Evolutionary conservation across 208 protist species (phyloP).

Genomic region (Herpetomonas tarakana): DNA sequence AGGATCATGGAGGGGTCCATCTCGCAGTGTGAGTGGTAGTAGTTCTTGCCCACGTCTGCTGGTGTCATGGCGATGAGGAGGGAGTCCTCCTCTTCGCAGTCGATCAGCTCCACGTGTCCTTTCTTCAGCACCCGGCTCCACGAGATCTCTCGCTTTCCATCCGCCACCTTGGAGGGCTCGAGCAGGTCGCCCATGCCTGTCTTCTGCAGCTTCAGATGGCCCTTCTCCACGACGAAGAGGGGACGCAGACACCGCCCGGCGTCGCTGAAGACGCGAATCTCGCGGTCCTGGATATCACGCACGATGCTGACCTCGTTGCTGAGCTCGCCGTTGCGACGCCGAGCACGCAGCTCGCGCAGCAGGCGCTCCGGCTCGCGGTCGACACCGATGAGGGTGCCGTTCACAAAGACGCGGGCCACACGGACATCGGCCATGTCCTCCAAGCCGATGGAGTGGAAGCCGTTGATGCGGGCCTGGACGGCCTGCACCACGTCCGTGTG

Average conservation of each 20-base stretch:
- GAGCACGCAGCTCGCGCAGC: slow-evolving; percentile 62
- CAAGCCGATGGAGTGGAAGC: slow-evolving; percentile 74
- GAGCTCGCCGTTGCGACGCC: slow-evolving; percentile 68
- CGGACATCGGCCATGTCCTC: slow-evolving; percentile 69
- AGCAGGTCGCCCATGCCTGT: slow-evolving; percentile 61
- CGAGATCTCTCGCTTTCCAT: slow-evolving; percentile 63
- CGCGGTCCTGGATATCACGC: slow-evolving; percentile 59
- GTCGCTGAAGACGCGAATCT: slow-evolving; percentile 77
- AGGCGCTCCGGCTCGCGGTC: slow-evolving; percentile 75
- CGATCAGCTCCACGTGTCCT: slow-evolving; percentile 90
- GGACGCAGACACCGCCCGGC: slow-evolving; percentile 68
- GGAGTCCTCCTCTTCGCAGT: slow-evolving; percentile 99
- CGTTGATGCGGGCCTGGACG: slow-evolving; percentile 60
- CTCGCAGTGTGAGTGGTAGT: slow-evolving; percentile 89
- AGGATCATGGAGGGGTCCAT: slow-evolving; percentile 90
- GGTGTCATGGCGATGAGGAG: slow-evolving; percentile 95
- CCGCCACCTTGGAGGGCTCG: slow-evolving; percentile 65
- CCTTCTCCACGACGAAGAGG: slow-evolving; percentile 69
- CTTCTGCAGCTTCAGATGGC: slow-evolving; percentile 51
- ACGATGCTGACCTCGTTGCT: slow-evolving; percentile 83
- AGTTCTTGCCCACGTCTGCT: slow-evolving; percentile 64
- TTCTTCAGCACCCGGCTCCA: slow-evolving; percentile 68
- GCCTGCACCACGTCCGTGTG: slow-evolving; percentile 77
- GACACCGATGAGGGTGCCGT: slow-evolving; percentile 79
- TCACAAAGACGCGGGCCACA: slow-evolving; percentile 74